Evolutionary conservation across 1,284 basidiomycete species (phyloP).

Genomic region (Peniophora sp.): DNA sequence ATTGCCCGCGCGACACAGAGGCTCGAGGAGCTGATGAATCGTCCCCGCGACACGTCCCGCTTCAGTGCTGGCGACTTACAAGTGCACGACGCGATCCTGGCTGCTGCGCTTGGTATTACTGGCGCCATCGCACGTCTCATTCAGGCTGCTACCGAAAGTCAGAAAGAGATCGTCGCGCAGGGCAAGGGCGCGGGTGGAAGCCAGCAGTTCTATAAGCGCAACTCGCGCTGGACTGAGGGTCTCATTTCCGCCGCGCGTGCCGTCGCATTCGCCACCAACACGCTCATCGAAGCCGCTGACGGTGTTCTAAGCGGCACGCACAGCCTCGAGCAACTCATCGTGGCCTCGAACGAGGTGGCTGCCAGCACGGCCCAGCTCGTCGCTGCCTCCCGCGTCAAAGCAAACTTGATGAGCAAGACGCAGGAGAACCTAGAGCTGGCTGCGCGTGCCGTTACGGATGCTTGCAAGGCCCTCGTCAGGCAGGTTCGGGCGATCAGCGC

Average conservation of each 20-base stretch:
- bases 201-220: conserved; percentile 99
- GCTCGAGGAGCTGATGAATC: conserved; percentile 83
- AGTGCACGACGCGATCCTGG: conserved; percentile 96
- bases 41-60: conserved; percentile 78
- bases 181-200: conserved; percentile 86
- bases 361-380: conserved; percentile 97
- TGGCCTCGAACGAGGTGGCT: conserved; percentile 97
- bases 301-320: conserved; percentile 96
- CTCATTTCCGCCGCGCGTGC: conserved; percentile 97
- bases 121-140: conserved; percentile 93
- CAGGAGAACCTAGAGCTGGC: conserved; percentile 95
- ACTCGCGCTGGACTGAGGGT: conserved; percentile 99
- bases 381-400: conserved; percentile 96
- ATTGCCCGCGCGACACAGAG: conserved; percentile 92
- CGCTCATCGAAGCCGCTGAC: conserved; percentile 96
- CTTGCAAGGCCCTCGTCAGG: conserved; percentile 94
- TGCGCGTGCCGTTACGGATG: conserved; percentile 96
- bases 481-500: conserved; percentile 96
- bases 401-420: conserved; percentile 96
- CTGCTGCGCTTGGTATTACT: conserved; percentile 91
- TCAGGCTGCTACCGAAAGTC: conserved; percentile 92
- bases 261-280: conserved; percentile 94
- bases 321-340: conserved; percentile 96
- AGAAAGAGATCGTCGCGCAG: conserved; percentile 96
- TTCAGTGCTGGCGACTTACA: conserved; percentile 90